A percentile compares a stretch with the other conserved stretches of the same genome.
Evolutionary conservation across 345 rosid species (phyloP).

Genomic region (Euphorbia lathyris): DNA sequence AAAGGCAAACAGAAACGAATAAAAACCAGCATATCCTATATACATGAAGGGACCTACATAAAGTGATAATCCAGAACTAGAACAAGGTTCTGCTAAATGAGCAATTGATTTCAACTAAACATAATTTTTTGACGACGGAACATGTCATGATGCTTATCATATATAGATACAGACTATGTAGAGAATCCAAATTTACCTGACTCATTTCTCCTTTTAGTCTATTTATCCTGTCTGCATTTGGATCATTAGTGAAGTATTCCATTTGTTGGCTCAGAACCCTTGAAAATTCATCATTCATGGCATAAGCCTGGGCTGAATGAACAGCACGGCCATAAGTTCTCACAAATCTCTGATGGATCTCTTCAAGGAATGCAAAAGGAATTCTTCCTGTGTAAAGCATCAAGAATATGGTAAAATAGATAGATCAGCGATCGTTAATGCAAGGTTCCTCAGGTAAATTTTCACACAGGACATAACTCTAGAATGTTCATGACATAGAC

Average conservation of each 20-base stretch:
- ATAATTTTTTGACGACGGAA: neutral
- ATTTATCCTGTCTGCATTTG: conserved; percentile 85
- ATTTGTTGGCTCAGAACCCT: conserved; percentile 93
- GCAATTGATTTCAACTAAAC: neutral
- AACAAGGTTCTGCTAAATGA: neutral
- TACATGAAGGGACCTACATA: neutral
- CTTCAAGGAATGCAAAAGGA: conserved; percentile 91
- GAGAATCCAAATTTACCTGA: conserved; percentile 49
- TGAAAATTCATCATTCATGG: conserved; percentile 93
- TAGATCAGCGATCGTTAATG: neutral
- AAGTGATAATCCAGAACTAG: neutral
- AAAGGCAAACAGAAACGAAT: neutral
- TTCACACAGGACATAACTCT: neutral
- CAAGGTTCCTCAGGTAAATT: neutral
- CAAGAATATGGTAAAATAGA: neutral
- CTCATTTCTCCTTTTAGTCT: conserved; percentile 92
- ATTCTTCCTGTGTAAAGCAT: conserved; percentile 54
- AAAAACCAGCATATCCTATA: neutral
- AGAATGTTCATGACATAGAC: neutral
- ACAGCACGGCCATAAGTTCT: conserved; percentile 65
- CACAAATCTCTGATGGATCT: conserved; percentile 90
- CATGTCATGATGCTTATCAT: neutral
- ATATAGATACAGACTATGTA: neutral
- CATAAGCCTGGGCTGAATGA: conserved; percentile 79
- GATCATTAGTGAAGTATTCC: conserved; percentile 81